Percentiles rank a stretch among this genome's conserved stretches.
Evolutionary conservation across 805 yeast species (phyloP).

Genomic region (Teunomyces panamensis): DNA sequence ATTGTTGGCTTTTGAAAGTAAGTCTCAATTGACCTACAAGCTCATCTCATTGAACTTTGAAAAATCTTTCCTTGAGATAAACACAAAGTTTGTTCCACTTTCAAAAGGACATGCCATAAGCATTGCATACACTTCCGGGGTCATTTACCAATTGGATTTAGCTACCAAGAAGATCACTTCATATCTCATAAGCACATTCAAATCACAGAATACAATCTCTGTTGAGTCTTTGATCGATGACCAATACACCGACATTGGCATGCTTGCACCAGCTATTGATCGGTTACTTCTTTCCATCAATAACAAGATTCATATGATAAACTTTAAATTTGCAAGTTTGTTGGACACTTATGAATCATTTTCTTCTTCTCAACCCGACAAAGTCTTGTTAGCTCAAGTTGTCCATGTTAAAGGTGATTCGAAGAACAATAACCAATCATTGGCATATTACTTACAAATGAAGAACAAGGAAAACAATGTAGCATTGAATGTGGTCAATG

Average conservation of each 20-base stretch:
- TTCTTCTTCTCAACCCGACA: constrained; percentile 17
- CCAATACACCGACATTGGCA: constrained; percentile 18
- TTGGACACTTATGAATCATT: constrained; percentile 25
- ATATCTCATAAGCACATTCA: constrained; percentile 23
- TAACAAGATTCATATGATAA: constrained; percentile 41
- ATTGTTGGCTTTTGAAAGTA: constrained; percentile 14
- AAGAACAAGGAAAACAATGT: constrained; percentile 43
- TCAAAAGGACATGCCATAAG: constrained; percentile 4
- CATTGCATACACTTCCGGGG: constrained; percentile 25
- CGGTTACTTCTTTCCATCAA: constrained; percentile 44
- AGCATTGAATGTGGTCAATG: constrained; percentile 42
- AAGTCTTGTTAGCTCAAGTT: constrained; percentile 24
- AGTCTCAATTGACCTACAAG: constrained; percentile 17
- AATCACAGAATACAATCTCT: constrained; percentile 16
- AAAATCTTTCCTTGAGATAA: constrained; percentile 21
- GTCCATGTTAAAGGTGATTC: constrained; percentile 44
- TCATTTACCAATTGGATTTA: constrained; percentile 22
- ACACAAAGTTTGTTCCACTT: constrained; percentile 7
- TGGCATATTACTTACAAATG: constrained; percentile 40
- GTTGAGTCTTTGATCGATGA: constrained; percentile 15
- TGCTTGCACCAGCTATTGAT: constrained; percentile 41
- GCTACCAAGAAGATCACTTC: constrained; percentile 15
- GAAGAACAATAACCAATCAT: constrained; percentile 36
- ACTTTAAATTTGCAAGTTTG: constrained; percentile 42
- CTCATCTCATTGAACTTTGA: constrained; percentile 22